Conservation (phyloP, 192 early-diverging fungal species). For the Umbelopsis isabellina region DNA sequence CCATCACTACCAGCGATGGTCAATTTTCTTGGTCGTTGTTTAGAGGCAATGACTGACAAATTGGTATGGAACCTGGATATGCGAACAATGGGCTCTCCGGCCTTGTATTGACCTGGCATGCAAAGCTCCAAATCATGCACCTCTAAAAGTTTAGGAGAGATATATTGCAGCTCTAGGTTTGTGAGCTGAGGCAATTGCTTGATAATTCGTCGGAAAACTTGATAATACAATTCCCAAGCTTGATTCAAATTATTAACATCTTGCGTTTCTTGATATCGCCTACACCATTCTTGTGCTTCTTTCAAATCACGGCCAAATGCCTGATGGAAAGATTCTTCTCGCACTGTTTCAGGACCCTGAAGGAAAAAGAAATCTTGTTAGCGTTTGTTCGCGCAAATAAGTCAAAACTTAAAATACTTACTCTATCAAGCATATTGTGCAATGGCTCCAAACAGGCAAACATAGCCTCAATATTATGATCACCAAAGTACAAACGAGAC, state of each 20-base stretch:
- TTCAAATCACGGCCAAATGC: slow-evolving; percentile 83
- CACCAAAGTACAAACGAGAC: slow-evolving; percentile 75
- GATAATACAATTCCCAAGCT: slow-evolving; percentile 93
- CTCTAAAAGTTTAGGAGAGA: slow-evolving; percentile 84
- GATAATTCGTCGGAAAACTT: slow-evolving; percentile 77
- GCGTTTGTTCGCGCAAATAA: too few species aligned
- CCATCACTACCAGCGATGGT: slow-evolving; percentile 89
- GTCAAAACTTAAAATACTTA: not conserved
- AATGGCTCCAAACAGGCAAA: slow-evolving; percentile 81
- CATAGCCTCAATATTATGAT: slow-evolving; percentile 87
- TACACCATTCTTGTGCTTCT: slow-evolving; percentile 86
- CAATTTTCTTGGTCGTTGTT: slow-evolving; percentile 88
- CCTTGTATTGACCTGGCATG: slow-evolving; percentile 89
- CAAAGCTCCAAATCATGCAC: slow-evolving; percentile 87
- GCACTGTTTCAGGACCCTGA: slow-evolving; percentile 81
- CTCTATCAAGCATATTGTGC: slow-evolving; percentile 81
- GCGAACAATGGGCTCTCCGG: slow-evolving; percentile 81
- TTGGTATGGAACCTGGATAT: slow-evolving; percentile 86
- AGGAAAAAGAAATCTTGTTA: slow-evolving; percentile 30
- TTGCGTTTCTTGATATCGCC: slow-evolving; percentile 72
- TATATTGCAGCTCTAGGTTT: slow-evolving; percentile 84
- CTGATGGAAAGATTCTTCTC: slow-evolving; percentile 91
- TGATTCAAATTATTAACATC: slow-evolving; percentile 86
- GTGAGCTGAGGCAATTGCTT: slow-evolving; percentile 83
- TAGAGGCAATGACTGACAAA: slow-evolving; percentile 86